Evolutionary conservation across 805 yeast species (phyloP).

Genomic region (Sungouiella thailandica): DNA sequence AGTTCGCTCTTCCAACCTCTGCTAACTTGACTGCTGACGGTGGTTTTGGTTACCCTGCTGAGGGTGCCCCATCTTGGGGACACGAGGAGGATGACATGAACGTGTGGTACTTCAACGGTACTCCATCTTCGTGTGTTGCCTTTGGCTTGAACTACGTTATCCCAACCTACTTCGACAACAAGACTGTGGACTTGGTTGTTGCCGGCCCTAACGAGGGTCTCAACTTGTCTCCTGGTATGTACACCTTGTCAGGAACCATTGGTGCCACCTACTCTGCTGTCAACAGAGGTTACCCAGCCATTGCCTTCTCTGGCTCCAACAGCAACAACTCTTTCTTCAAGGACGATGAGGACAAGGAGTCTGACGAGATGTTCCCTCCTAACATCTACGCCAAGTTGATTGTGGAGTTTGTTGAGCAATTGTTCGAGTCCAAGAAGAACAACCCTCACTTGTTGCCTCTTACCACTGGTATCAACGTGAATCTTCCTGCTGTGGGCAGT

Average conservation of each 20-base stretch:
- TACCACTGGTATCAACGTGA: conserved; percentile 21
- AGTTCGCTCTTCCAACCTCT: conserved; percentile 39
- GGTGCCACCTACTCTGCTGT: conserved; percentile 22
- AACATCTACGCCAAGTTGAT: conserved; percentile 22
- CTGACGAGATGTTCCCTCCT: conserved; percentile 18
- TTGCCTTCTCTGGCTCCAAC: conserved; percentile 24
- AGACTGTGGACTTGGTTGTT: conserved; percentile 21
- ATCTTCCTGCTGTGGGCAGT: conserved; percentile 19
- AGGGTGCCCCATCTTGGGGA: conserved; percentile 54
- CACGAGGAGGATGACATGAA: conserved; percentile 37
- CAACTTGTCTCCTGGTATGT: conserved; percentile 24
- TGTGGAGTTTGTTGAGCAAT: conserved; percentile 18
- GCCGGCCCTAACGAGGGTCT: conserved; percentile 29
- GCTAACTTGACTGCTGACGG: conserved; percentile 39
- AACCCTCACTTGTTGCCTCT: conserved; percentile 16
- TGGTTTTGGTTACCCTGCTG: conserved; percentile 42
- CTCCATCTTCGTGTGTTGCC: conserved; percentile 23
- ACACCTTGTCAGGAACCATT: conserved; percentile 24
- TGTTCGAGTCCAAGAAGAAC: conserved; percentile 14
- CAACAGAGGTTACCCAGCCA: conserved; percentile 22
- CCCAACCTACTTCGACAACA: conserved; percentile 16
- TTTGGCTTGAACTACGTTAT: conserved; percentile 23
- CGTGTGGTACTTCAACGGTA: conserved; percentile 27
- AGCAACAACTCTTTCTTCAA: conserved; percentile 23
- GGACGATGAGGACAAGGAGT: conserved; percentile 16